Conservation (phyloP, 192 early-diverging fungal genomes). For the Kappamyces sp. region DNA sequence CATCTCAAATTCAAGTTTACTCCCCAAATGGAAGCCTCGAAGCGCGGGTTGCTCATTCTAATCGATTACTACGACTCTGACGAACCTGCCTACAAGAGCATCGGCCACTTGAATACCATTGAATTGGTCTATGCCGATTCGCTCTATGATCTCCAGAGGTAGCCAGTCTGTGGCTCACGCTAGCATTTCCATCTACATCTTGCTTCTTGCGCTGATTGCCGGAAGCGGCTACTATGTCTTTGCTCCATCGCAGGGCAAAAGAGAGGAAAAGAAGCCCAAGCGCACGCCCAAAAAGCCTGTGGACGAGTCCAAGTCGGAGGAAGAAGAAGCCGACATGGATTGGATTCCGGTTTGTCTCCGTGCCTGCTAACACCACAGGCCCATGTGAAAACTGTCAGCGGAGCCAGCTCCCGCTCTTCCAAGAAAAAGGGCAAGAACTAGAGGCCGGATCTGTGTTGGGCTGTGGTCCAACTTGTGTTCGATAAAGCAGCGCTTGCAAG, state of each 20-base stretch:
- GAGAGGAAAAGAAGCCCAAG: conserved; percentile 10
- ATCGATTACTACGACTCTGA: conserved; percentile 14
- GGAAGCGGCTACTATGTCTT: not conserved
- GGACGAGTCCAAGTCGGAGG: not conserved
- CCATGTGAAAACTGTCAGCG: not conserved
- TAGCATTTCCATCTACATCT: conserved; percentile 18
- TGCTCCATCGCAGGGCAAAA: conserved; percentile 4
- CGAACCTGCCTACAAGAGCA: conserved; percentile 12
- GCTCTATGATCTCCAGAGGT: conserved; percentile 17
- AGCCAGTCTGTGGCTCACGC: not conserved
- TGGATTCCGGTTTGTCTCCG: conserved; percentile 10
- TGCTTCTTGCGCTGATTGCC: not conserved
- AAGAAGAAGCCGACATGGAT: conserved; percentile 10
- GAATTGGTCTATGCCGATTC: conserved; percentile 8
- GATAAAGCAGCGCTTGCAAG: too few species aligned
- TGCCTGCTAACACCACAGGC: not conserved
- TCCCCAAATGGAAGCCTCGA: conserved; percentile 1
- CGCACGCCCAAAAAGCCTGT: not conserved
- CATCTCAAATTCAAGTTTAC: conserved; percentile 9
- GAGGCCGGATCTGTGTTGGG: conserved; percentile 6
- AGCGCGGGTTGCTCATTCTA: conserved; percentile 3
- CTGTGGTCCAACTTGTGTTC: not conserved
- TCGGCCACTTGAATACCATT: conserved; percentile 6
- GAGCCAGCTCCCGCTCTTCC: not conserved
- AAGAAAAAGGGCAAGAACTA: conserved; percentile 2